A percentile compares a stretch with the other conserved stretches of the same genome.
Conservation (phyloP, 177 flowering plant genomes). For the Vitis hybrid region DNA sequence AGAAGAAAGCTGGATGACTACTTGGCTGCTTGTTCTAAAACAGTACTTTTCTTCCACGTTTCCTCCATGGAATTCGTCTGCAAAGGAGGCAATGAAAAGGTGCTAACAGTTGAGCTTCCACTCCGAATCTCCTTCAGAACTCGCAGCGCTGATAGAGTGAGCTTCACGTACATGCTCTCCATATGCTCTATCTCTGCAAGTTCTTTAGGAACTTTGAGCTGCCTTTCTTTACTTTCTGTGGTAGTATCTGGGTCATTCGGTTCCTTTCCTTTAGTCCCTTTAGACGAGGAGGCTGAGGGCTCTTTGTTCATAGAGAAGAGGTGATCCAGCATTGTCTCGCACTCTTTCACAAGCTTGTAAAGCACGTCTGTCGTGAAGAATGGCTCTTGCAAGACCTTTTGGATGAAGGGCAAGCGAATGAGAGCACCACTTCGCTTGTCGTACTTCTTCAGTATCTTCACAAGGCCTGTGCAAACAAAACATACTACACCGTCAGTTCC, state of each 20-base stretch:
- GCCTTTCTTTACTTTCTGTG: constrained; percentile 3
- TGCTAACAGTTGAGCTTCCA: constrained; percentile 64
- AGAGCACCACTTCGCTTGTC: constrained; percentile 52
- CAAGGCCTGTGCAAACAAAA: constrained; percentile 33
- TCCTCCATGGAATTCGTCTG: constrained; percentile 34
- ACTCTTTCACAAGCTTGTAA: constrained; percentile 51
- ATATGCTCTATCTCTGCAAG: constrained; percentile 50
- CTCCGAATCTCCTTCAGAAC: constrained; percentile 57
- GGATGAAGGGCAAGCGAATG: constrained; percentile 48
- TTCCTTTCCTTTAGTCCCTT: constrained; percentile 11
- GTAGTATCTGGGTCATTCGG: constrained; percentile 1
- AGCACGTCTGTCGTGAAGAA: constrained; percentile 48
- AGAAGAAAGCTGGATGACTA: constrained; percentile 20
- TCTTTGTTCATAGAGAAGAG: constrained; percentile 28
- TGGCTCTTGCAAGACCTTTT: constrained; percentile 50
- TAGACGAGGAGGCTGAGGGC: constrained; percentile 14
- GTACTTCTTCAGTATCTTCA: constrained; percentile 57
- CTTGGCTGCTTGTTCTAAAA: constrained; percentile 48
- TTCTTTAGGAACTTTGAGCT: constrained; percentile 31
- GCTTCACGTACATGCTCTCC: constrained; percentile 53
- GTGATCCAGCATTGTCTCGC: constrained; percentile 47
- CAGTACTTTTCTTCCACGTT: constrained; percentile 32
- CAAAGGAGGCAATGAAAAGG: constrained; percentile 63
- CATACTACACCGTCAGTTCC: not conserved
- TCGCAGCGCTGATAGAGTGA: constrained; percentile 50